Base-by-base conservation (phyloP, 2,329 filamentous ascomycete species). In the Thermomyces lanuginosus region DNA sequence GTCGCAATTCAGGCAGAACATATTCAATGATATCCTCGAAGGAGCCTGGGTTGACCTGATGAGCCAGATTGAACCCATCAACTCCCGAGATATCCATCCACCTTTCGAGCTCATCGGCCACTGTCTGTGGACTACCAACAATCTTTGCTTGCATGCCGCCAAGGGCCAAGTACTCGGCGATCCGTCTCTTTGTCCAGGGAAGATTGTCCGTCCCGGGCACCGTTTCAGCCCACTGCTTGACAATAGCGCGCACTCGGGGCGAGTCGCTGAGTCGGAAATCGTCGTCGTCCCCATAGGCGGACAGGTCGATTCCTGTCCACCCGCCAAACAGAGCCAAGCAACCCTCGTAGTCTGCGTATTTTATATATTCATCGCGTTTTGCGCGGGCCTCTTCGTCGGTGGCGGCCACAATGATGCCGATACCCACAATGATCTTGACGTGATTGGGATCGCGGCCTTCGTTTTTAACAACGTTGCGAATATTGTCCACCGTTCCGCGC, bases 291-390 rank as follows among this genome's bases (percentile, higher is more conserved):
- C 43, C 41, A 26, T 54, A 59, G 1, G 42, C 44, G 2, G 49
- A 52, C 2, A 63, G 41, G 36, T 63, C 58, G 4, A 55, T 56
- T 0, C 58, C 59, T 1, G 53, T 53, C 58, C 58, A 63, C 0
- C 58, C 59, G 3, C 59, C 58, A 30, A 63, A 61, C 0, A 63
- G 40, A 4, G 56, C 51, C 9, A 58, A 46, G 0, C 55, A 55
- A 0, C 59, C 58, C 32, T 62, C 58, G 0, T 45, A 42, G 30
- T 62, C 57, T 1, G 51, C 58, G 22, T 60, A 61, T 11, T 46
- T 41, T n/a, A 54, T 39, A 10, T 57, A 38, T 15, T 59, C 46
- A 4, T 55, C 43, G 12, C 55, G 55, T 32, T 60, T 61, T 3
- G 46, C 47, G 19, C 54, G 43, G 0, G 60, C 59, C 11, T 49